These are phyloP conservation scores for Akanthomyces dipterigenus DNA, from an alignment of 2,329 filamentous ascomycete genomes.

Conservation along the genomic window DNA sequence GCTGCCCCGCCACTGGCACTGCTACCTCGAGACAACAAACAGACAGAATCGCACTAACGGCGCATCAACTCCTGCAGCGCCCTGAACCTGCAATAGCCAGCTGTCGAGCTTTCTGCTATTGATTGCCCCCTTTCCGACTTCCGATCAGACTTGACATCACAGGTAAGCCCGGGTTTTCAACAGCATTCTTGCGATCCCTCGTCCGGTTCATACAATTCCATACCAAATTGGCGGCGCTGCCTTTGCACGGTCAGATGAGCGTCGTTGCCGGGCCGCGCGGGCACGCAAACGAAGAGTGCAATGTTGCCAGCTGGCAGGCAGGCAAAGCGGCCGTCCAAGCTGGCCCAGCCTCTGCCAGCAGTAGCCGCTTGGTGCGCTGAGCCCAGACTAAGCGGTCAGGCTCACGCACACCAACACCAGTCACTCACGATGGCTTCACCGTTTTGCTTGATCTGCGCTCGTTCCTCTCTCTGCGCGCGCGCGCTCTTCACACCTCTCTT, in stretches of 20 bases:
- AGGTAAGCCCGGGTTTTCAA: neutral
- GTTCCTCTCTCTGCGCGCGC: neutral
- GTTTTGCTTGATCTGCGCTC: neutral
- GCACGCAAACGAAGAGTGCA: neutral
- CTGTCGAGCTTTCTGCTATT: neutral
- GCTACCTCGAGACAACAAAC: neutral
- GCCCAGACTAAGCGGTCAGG: constrained; percentile 4
- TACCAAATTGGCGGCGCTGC: neutral
- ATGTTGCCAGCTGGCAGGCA: constrained; percentile 3
- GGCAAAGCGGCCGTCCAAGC: neutral
- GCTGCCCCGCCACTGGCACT: constrained; percentile 8
- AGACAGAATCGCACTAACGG: constrained; percentile 4
- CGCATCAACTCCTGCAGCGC: neutral
- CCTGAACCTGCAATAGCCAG: neutral
- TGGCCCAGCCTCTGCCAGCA: neutral
- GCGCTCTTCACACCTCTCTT: neutral
- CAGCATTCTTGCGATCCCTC: neutral
- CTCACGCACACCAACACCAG: neutral
- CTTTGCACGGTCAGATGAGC: neutral
- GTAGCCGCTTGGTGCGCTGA: neutral
- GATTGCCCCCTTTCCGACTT: neutral
- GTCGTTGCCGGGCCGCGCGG: neutral
- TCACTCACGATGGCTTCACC: constrained; percentile 12
- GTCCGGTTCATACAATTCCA: neutral
- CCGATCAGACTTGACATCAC: neutral